Evolutionary conservation across 2,329 filamentous ascomycete genomes (phyloP), one percentile per base, ranked within the genome.

Genomic region (Colletotrichum navitas): DNA sequence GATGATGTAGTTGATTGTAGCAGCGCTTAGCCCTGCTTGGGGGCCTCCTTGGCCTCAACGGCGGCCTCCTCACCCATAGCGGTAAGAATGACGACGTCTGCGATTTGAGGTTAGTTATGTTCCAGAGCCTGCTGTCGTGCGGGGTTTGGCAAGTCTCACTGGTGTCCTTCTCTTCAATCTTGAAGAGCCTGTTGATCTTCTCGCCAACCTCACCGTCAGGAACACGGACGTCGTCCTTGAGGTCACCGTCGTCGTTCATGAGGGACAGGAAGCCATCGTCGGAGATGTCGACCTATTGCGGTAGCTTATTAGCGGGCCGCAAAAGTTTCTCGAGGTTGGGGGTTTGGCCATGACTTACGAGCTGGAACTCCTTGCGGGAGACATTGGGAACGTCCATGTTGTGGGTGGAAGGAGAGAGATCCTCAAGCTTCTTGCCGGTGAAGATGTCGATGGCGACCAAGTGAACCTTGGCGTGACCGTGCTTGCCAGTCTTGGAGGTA

Each of bases 381-480:
- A 98, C 95, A 87, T 96, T 92, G 86, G 97, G 97, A 78, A 99
- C 96, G 81, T 99, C 94, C 94, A 97, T 97, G 90, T 97, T 93
- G 89, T 93, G 91, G 89, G 96, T 99, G 83, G 96, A 99, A 79
- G 96, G 96, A 86, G 92, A 98, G 75, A 99, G 91, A 88, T 99
- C 97, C 89, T 99, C 96, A 78, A 97, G 90, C 92, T 99, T 99
- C 94, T 98, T 99, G 91, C 90, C 90, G 77, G 95, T 99, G 92
- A 99, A 99, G 89, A 99, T 98, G 85, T 99, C 96, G 84, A 97
- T 91, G 83, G 94, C 96, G 81, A 98, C 93, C 80, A 99, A 88
- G 88, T 99, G 95, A 85, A 99, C 96, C 92, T 99, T 99, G 88
- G 96, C 96, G 93, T 99, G 97, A 86, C 96, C 96, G 93, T 99